These are phyloP conservation scores for Thelonectria olida DNA, from an alignment of 2,329 filamentous ascomycete species.

Conservation along the genomic window DNA sequence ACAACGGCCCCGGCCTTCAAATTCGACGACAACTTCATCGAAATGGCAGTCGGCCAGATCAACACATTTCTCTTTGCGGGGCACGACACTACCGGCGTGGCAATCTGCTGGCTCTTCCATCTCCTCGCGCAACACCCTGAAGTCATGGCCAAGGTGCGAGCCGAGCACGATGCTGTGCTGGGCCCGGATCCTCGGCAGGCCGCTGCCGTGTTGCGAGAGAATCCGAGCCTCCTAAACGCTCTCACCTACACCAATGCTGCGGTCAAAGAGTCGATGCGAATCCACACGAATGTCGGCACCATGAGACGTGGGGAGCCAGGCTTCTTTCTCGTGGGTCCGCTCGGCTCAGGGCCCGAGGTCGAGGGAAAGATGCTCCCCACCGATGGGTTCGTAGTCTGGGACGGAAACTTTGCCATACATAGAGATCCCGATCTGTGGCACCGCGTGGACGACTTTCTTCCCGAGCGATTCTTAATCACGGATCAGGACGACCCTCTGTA, in stretches of 20 bases:
- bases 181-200: slow-evolving; percentile 39
- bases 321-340: slow-evolving; percentile 41
- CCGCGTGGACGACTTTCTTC: slow-evolving; percentile 24
- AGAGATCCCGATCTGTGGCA: slow-evolving; percentile 28
- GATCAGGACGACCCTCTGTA: slow-evolving; percentile 26
- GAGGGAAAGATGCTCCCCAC: slow-evolving; percentile 38
- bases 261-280: slow-evolving; percentile 49
- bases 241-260: slow-evolving; percentile 49
- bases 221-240: slow-evolving; percentile 41
- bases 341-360: slow-evolving; percentile 20
- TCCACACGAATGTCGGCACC: slow-evolving; percentile 38
- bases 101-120: slow-evolving; percentile 47
- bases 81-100: slow-evolving; percentile 48
- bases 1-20: slow-evolving; percentile 25
- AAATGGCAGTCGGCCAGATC: slow-evolving; percentile 45
- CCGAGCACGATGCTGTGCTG: slow-evolving; percentile 49
- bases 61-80: slow-evolving; percentile 50
- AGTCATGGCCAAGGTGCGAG: slow-evolving; percentile 42
- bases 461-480: slow-evolving; percentile 31
- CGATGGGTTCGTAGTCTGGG: slow-evolving; percentile 37
- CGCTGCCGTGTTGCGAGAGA: slow-evolving; percentile 21
- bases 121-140: slow-evolving; percentile 43
- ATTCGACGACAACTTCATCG: slow-evolving; percentile 16
- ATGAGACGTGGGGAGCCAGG: slow-evolving; percentile 26
- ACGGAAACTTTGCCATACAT: slow-evolving; percentile 27